A percentile compares a stretch with the other conserved stretches of the same genome.
Conservation (phyloP, 352 stramenopile genomes). For the Phytophthora foliorum region DNA sequence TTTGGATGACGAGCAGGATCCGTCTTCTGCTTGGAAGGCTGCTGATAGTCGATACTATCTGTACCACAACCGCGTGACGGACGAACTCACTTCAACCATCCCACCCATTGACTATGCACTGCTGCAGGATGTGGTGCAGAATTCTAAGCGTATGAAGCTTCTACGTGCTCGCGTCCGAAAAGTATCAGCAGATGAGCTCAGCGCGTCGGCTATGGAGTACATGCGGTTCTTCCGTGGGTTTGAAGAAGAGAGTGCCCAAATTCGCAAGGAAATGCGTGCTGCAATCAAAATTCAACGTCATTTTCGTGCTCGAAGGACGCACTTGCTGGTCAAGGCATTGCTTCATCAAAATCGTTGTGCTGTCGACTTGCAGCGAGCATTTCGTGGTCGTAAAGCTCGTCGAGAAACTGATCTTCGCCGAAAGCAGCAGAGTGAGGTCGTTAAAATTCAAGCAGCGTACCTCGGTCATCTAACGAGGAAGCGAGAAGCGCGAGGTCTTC, state of each 20-base stretch:
- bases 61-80: conserved; percentile 71
- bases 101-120: conserved; percentile 67
- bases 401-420: conserved; percentile 43
- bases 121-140: conserved; percentile 79
- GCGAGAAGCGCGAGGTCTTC: conserved; percentile 36
- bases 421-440: conserved; percentile 45
- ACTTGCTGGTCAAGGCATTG: conserved; percentile 50
- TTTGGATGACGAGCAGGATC: conserved; percentile 11
- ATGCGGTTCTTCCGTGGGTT: conserved; percentile 77
- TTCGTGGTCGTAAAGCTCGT: conserved; percentile 64
- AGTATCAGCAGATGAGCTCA: conserved; percentile 47
- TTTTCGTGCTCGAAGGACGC: conserved; percentile 60
- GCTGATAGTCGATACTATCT: conserved; percentile 53
- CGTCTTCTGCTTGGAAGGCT: conserved; percentile 12
- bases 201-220: conserved; percentile 75
- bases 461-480: conserved; percentile 48
- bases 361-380: conserved; percentile 71
- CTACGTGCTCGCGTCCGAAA: conserved; percentile 69
- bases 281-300: conserved; percentile 73
- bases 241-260: conserved; percentile 65
- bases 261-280: conserved; percentile 54
- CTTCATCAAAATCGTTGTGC: conserved; percentile 69
- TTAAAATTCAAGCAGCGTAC: conserved; percentile 64
- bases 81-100: conserved; percentile 52
- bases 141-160: conserved; percentile 70